Evolutionary conservation across 2,329 filamentous ascomycete genomes (phyloP).

Genomic region (Xylaria sp.): DNA sequence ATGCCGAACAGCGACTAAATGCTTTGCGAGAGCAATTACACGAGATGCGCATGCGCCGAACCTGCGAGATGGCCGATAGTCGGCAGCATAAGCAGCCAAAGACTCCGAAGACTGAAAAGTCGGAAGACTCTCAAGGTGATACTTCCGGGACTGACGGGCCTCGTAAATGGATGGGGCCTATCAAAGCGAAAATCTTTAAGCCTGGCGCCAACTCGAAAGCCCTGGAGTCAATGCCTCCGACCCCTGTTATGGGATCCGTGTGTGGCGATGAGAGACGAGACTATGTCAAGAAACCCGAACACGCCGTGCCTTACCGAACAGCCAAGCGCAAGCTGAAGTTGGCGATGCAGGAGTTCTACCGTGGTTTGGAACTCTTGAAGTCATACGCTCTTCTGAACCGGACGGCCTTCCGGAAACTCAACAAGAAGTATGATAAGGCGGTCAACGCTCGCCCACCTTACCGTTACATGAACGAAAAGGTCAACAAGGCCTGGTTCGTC

Average conservation of each 20-base stretch:
- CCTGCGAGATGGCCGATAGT: slow-evolving; percentile 59
- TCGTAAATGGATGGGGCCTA: slow-evolving; percentile 45
- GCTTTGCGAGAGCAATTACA: slow-evolving; percentile 79
- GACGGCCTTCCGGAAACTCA: slow-evolving; percentile 93
- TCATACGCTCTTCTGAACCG: slow-evolving; percentile 85
- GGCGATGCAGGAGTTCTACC: slow-evolving; percentile 88
- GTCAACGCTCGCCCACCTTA: slow-evolving; percentile 70
- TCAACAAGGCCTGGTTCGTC: slow-evolving; percentile 87
- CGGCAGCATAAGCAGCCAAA: slow-evolving; percentile 34
- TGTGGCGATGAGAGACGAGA: slow-evolving; percentile 38
- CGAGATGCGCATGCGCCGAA: slow-evolving; percentile 81
- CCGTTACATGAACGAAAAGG: slow-evolving; percentile 84
- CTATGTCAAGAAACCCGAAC: slow-evolving; percentile 48
- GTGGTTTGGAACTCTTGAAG: slow-evolving; percentile 84
- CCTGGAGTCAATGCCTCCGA: slow-evolving; percentile 49
- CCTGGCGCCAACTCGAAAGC: slow-evolving; percentile 58
- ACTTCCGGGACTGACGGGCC: slow-evolving; percentile 25
- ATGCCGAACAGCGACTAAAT: slow-evolving; percentile 67
- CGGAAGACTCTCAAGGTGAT: slow-evolving; percentile 19
- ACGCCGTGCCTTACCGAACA: slow-evolving; percentile 73
- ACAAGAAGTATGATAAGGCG: slow-evolving; percentile 97
- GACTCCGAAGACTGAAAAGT: slow-evolving; percentile 16
- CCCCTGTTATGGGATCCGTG: slow-evolving; percentile 38
- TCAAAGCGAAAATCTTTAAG: slow-evolving; percentile 50
- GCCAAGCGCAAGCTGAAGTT: slow-evolving; percentile 90